phyloP scores from a whole-genome alignment of 768 basidiomycete genomes.

The Leucosporidium scottii region DNA sequence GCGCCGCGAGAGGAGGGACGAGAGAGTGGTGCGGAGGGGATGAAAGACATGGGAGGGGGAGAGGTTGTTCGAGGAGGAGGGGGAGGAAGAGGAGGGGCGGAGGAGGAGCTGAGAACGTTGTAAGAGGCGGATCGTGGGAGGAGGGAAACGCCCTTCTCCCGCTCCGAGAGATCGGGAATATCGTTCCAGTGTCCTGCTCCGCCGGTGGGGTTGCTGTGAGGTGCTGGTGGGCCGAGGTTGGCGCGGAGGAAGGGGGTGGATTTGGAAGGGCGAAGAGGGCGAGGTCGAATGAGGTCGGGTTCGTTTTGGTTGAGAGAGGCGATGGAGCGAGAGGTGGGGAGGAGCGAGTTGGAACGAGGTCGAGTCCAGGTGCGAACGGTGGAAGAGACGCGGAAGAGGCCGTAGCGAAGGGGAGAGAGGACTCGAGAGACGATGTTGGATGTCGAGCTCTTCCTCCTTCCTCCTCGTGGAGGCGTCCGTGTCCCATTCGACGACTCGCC shows the following conservation, averaged over 20 bases:
- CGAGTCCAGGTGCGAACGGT: slow-evolving; percentile 10
- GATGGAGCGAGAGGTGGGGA: slow-evolving; percentile 8
- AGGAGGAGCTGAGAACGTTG: not conserved
- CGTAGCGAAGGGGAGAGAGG: slow-evolving; percentile 9
- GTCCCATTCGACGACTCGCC: not conserved
- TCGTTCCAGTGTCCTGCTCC: slow-evolving; percentile 21
- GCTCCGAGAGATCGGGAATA: slow-evolving; percentile 10
- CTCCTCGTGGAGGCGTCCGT: not conserved
- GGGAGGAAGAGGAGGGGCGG: not conserved
- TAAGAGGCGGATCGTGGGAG: not conserved
- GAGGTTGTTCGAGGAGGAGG: too few relatives aligned
- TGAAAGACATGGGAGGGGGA: too few relatives aligned
- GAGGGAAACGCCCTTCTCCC: not conserved
- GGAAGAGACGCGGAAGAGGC: slow-evolving; percentile 14
- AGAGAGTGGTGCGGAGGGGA: too few relatives aligned
- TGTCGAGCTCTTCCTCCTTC: not conserved
- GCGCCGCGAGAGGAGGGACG: too few relatives aligned
- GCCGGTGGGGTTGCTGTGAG: not conserved
- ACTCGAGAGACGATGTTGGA: not conserved
- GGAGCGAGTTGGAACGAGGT: not conserved
- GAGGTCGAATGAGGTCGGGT: slow-evolving; percentile 14
- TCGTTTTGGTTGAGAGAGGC: slow-evolving; percentile 11
- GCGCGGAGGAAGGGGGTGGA: slow-evolving; percentile 28
- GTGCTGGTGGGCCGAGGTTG: not conserved
- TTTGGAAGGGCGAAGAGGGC: slow-evolving; percentile 14